Conservation (phyloP, 2,329 filamentous ascomycete species). For the Teratosphaeria nubilosa region DNA sequence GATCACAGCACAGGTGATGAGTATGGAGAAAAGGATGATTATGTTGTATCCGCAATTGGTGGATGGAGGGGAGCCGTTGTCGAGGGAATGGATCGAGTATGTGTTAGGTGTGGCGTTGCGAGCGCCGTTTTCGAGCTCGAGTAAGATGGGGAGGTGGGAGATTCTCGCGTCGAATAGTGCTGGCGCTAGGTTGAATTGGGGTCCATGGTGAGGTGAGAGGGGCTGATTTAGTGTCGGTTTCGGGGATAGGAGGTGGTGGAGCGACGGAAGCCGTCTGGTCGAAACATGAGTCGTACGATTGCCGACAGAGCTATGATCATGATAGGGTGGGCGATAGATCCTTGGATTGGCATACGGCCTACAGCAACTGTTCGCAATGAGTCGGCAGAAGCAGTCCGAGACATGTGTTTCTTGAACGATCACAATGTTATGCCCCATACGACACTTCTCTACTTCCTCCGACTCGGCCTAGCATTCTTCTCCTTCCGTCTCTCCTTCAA, state of each 20-base stretch:
- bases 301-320: too few relatives aligned
- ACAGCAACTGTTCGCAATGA: too few relatives aligned
- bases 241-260: not conserved
- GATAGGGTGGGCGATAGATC: too few relatives aligned
- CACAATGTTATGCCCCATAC: not conserved
- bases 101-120: slow-evolving; percentile 15
- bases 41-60: slow-evolving; percentile 15
- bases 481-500: slow-evolving; percentile 64
- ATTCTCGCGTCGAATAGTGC: slow-evolving; percentile 12
- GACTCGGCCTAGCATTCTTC: slow-evolving; percentile 73
- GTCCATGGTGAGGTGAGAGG: slow-evolving; percentile 20
- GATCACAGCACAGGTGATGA: slow-evolving; percentile 8
- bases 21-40: slow-evolving; percentile 13
- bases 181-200: slow-evolving; percentile 17
- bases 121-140: slow-evolving; percentile 15
- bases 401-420: too few relatives aligned
- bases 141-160: slow-evolving; percentile 20
- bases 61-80: slow-evolving; percentile 11
- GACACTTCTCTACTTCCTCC: not conserved
- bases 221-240: too few relatives aligned
- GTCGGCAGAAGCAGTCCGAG: too few relatives aligned
- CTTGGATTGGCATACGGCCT: too few relatives aligned
- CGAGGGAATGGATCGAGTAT: slow-evolving; percentile 18
- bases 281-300: too few relatives aligned
- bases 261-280: too few relatives aligned